Evolutionary conservation across 2,329 filamentous ascomycete genomes (phyloP).

Genomic region (Phaeosphaeriaceae sp.): DNA sequence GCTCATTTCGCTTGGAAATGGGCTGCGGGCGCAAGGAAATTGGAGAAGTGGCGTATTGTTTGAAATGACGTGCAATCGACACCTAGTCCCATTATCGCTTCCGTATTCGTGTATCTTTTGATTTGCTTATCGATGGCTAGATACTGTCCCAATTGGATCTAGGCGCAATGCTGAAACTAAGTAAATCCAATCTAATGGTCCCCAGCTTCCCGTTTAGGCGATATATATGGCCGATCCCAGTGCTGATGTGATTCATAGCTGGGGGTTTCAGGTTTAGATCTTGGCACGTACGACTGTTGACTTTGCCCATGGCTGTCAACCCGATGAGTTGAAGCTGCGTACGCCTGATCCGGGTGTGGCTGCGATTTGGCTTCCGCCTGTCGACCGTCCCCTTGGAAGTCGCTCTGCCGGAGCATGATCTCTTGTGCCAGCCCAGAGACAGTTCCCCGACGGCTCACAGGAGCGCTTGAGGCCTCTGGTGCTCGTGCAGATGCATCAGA

Average conservation of each 20-base stretch:
- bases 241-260: constrained; percentile 42
- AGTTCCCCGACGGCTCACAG: constrained; percentile 43
- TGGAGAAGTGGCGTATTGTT: constrained; percentile 29
- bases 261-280: constrained; percentile 44
- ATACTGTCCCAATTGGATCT: constrained; percentile 19
- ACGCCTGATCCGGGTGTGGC: constrained; percentile 26
- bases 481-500: constrained; percentile 64
- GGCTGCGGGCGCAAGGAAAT: constrained; percentile 29
- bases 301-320: constrained; percentile 31
- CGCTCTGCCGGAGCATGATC: constrained; percentile 30
- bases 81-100: constrained; percentile 1
- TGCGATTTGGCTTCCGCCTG: constrained; percentile 29
- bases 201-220: constrained; percentile 46
- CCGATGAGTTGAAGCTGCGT: constrained; percentile 29
- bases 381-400: constrained; percentile 32
- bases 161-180: constrained; percentile 31
- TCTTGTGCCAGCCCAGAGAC: constrained; percentile 43
- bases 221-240: constrained; percentile 39
- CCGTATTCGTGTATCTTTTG: constrained; percentile 12
- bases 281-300: constrained; percentile 33
- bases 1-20: constrained; percentile 48
- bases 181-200: constrained; percentile 36
- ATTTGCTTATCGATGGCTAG: constrained; percentile 20
- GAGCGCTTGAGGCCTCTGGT: constrained; percentile 35
- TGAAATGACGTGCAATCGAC: constrained; percentile 14